phyloP scores from a whole-genome alignment of 257 asterid species.

The Nicotiana obtusifolia region DNA sequence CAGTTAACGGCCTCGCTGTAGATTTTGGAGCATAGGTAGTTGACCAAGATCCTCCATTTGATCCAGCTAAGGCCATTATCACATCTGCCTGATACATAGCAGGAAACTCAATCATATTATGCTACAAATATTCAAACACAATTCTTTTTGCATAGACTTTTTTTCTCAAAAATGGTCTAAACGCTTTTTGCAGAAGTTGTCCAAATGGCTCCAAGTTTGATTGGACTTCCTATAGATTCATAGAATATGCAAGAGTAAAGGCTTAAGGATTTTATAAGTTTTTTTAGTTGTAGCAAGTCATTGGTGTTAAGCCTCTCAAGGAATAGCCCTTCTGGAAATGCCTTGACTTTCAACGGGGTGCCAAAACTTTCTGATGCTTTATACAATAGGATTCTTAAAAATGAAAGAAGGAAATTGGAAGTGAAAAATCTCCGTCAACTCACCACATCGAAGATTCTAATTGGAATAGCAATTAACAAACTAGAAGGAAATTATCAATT shows the following conservation, averaged over 20 bases:
- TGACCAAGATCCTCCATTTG: conserved; percentile 90
- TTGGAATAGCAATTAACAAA: background rate
- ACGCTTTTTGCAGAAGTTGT: background rate
- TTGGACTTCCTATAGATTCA: background rate
- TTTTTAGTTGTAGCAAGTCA: background rate
- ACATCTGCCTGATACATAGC: conserved; percentile 65
- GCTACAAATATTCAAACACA: background rate
- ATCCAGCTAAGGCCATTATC: conserved; percentile 85
- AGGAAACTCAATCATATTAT: background rate
- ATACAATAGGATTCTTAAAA: background rate
- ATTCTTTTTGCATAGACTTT: background rate
- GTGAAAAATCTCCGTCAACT: background rate
- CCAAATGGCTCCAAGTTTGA: background rate
- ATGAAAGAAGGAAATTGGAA: background rate
- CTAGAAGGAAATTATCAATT: background rate
- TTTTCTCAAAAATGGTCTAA: background rate
- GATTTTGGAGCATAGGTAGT: conserved; percentile 51
- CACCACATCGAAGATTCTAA: background rate
- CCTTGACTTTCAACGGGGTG: background rate
- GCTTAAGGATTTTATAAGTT: background rate
- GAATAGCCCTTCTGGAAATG: background rate
- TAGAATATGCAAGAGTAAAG: background rate
- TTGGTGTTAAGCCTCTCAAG: background rate
- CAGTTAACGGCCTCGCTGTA: conserved; percentile 30
- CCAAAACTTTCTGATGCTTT: background rate